phyloP scores from a whole-genome alignment of 192 early-diverging fungal genomes.

The Gaertneriomyces semiglobifer region DNA sequence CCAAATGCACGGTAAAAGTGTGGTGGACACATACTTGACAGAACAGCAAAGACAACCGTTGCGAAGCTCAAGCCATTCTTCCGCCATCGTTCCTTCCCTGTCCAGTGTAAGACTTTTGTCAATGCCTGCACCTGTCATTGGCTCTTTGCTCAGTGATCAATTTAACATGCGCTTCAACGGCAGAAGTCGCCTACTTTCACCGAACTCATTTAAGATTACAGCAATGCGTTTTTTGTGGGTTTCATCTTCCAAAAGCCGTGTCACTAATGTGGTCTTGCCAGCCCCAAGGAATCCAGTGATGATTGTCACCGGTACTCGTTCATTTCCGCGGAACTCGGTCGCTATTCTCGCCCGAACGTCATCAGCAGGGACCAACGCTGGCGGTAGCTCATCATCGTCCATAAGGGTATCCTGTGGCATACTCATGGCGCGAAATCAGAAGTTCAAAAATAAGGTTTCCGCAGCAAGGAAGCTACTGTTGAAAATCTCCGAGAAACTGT shows the following conservation, averaged over 20 bases:
- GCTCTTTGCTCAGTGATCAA: background rate
- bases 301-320: slow-evolving; percentile 57
- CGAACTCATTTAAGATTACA: slow-evolving; percentile 99
- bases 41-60: slow-evolving; percentile 99
- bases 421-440: too few relatives aligned
- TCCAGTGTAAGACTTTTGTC: slow-evolving; percentile 86
- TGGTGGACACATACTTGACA: slow-evolving; percentile 70
- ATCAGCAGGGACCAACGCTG: too few relatives aligned
- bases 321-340: background rate
- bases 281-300: slow-evolving; percentile 61
- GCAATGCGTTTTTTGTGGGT: slow-evolving; percentile 94
- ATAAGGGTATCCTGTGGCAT: too few relatives aligned
- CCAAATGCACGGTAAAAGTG: background rate
- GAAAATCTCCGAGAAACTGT: too few relatives aligned
- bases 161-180: slow-evolving; percentile 12
- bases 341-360: too few relatives aligned
- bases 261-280: slow-evolving; percentile 93
- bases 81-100: slow-evolving; percentile 75
- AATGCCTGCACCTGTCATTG: slow-evolving; percentile 71
- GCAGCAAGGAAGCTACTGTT: too few relatives aligned
- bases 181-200: slow-evolving; percentile 58
- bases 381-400: too few relatives aligned
- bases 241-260: slow-evolving; percentile 44
- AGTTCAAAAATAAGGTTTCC: too few relatives aligned
- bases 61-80: slow-evolving; percentile 95